Evolutionary conservation across 2,329 filamentous ascomycete genomes (phyloP).

Genomic region (Pseudocercospora ulei): DNA sequence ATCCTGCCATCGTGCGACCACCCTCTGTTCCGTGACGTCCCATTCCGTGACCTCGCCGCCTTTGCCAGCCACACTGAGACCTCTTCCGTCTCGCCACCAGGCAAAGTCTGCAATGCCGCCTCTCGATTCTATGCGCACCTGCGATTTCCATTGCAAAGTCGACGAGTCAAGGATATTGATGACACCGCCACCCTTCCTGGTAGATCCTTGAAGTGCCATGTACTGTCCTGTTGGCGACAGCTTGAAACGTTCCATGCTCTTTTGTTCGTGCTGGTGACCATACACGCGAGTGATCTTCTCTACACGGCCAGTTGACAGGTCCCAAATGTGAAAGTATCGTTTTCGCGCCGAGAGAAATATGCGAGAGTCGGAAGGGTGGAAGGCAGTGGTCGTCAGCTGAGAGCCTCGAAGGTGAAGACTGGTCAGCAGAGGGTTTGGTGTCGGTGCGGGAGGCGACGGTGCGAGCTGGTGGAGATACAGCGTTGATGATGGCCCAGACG

Average conservation of each 20-base stretch:
- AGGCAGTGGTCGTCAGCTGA: conserved; percentile 73
- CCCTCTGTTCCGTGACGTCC: conserved; percentile 56
- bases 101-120: conserved; percentile 81
- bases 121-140: conserved; percentile 69
- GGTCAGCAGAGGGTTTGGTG: conserved; percentile 79
- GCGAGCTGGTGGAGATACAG: conserved; percentile 84
- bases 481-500: conserved; percentile 74
- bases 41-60: conserved; percentile 89
- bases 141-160: conserved; percentile 78
- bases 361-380: conserved; percentile 60
- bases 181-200: conserved; percentile 74
- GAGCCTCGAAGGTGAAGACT: conserved; percentile 78
- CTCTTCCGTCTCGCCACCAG: conserved; percentile 81
- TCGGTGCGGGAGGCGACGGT: conserved; percentile 56
- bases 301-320: conserved; percentile 68
- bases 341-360: conserved; percentile 83
- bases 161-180: conserved; percentile 73
- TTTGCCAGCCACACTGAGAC: conserved; percentile 71
- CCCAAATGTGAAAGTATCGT: conserved; percentile 90
- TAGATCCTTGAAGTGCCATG: conserved; percentile 71
- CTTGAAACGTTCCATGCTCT: conserved; percentile 82
- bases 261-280: conserved; percentile 70
- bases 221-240: conserved; percentile 77
- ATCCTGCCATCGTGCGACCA: conserved; percentile 77
- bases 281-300: conserved; percentile 71